Conservation (phyloP, 23 red algal genomes). For the Gracilariopsis chorda region DNA sequence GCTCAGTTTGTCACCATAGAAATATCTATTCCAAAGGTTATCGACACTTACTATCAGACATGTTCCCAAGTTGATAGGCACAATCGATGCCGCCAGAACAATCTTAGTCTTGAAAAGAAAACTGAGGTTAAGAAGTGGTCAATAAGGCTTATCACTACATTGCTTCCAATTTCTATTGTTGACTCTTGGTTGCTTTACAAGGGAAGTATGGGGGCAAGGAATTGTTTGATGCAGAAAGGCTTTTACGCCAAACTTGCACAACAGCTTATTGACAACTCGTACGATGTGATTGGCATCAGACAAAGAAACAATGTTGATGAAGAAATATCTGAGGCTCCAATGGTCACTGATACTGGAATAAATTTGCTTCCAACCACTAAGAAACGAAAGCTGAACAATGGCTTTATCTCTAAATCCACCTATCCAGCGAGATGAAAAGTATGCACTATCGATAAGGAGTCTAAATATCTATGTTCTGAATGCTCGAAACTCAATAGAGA, state of each 20-base stretch:
- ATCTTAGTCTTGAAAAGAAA: constrained; percentile 16
- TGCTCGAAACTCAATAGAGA: neutral
- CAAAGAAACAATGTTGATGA: neutral
- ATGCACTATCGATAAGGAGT: neutral
- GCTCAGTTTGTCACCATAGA: neutral
- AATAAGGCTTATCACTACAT: neutral
- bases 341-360: neutral
- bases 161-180: constrained; percentile 2
- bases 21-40: neutral
- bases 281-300: constrained; percentile 11
- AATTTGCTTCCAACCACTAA: neutral
- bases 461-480: constrained; percentile 28
- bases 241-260: constrained; percentile 17
- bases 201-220: neutral
- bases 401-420: neutral
- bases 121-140: neutral
- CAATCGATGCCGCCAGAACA: constrained; percentile 20
- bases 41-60: neutral
- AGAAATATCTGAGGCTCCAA: neutral
- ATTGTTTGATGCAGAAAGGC: neutral
- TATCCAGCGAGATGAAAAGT: neutral
- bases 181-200: constrained; percentile 23
- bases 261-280: constrained; percentile 23
- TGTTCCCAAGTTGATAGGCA: constrained; percentile 5
- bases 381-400: neutral